Evolutionary conservation across 371 early-diverging fungal species (phyloP).

Genomic region (Mucor velutinosus): DNA sequence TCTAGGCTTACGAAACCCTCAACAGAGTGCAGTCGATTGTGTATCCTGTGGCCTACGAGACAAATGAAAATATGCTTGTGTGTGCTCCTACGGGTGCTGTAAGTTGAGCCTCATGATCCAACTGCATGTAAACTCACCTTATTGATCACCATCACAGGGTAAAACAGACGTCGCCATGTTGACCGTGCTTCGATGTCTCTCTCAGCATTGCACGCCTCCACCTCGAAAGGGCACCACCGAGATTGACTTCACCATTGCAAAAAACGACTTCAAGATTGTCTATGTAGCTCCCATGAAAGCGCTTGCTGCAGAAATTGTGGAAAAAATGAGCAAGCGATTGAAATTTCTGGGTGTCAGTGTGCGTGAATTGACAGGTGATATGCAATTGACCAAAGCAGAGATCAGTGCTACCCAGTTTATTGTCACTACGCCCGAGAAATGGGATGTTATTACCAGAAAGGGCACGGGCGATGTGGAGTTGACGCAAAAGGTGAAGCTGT

Average conservation of each 20-base stretch:
- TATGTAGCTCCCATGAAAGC: conserved; percentile 99
- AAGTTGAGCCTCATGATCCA: conserved; percentile 32
- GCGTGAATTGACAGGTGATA: conserved; percentile 95
- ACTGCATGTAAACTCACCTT: too few species aligned
- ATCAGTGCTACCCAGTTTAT: conserved; percentile 93
- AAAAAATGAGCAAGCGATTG: conserved; percentile 88
- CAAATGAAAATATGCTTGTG: conserved; percentile 98
- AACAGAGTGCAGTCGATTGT: conserved; percentile 97
- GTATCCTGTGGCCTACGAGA: conserved; percentile 88
- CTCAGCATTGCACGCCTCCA: conserved; percentile 64
- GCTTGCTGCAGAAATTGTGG: conserved; percentile 95
- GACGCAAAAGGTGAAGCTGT: conserved; percentile 82
- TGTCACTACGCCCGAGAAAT: conserved; percentile 99
- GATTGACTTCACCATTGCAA: conserved; percentile 60
- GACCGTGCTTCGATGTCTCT: conserved; percentile 80
- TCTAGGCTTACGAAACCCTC: conserved; percentile 77
- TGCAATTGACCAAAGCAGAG: conserved; percentile 94
- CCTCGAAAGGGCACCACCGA: conserved; percentile 46
- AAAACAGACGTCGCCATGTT: conserved; percentile 99
- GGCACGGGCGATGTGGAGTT: conserved; percentile 90
- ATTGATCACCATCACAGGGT: conserved; percentile 52
- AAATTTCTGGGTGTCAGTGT: conserved; percentile 85
- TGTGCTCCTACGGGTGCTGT: conserved; percentile 99
- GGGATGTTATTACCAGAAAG: conserved; percentile 99
- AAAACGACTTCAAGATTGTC: conserved; percentile 92